These are phyloP conservation scores for Xylaria multiplex DNA, from an alignment of 2,329 filamentous ascomycete species.

Conservation along the genomic window DNA sequence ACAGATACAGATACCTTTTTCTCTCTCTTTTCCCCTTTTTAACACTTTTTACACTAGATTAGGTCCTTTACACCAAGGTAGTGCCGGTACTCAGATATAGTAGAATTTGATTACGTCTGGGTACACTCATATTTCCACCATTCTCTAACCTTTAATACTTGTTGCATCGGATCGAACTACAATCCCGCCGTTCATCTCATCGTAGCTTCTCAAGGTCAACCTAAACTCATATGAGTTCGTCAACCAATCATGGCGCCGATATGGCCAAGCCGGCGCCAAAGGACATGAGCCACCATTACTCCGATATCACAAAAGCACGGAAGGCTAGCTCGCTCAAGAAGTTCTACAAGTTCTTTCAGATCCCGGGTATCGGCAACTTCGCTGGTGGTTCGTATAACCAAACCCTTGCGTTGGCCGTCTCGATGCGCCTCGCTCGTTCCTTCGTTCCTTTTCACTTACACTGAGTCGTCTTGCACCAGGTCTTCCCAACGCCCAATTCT, in stretches of 20 bases:
- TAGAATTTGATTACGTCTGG: too few species aligned
- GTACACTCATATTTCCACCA: not conserved
- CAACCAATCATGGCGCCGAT: constrained; percentile 33
- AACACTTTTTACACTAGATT: too few species aligned
- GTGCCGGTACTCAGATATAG: too few species aligned
- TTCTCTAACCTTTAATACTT: not conserved
- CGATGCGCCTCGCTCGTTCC: not conserved
- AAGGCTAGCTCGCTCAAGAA: constrained; percentile 75
- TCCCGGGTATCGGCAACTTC: constrained; percentile 70
- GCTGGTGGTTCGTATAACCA: constrained; percentile 62
- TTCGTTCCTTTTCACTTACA: constrained; percentile 6
- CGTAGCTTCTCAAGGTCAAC: constrained; percentile 4
- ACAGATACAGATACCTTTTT: too few species aligned
- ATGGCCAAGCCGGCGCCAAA: constrained; percentile 61
- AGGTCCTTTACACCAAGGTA: too few species aligned
- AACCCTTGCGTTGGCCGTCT: not conserved
- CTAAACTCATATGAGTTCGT: constrained; percentile 39
- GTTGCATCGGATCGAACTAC: constrained; percentile 5
- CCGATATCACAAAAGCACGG: constrained; percentile 73
- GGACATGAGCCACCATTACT: constrained; percentile 84
- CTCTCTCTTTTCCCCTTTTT: too few species aligned
- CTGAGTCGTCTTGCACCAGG: constrained; percentile 58
- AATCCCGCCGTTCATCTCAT: constrained; percentile 10
- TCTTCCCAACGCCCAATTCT: constrained; percentile 82
- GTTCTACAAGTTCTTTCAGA: constrained; percentile 85